Evolutionary conservation across 805 yeast genomes (phyloP).

Genomic region (Hanseniaspora nectarophila): DNA sequence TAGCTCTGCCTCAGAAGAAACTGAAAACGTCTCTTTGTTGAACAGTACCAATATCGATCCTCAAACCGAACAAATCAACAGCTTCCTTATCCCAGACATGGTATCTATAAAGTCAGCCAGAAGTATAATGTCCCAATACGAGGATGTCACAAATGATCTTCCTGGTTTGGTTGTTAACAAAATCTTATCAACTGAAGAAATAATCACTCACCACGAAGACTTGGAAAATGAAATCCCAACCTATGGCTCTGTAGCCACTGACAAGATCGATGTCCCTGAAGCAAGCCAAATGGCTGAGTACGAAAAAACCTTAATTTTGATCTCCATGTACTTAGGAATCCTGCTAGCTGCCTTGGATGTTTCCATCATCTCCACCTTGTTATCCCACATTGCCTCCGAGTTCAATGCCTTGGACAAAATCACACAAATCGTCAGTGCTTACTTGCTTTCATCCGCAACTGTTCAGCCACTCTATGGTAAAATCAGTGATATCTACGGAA

Average conservation of each 20-base stretch:
- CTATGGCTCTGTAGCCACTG: not conserved
- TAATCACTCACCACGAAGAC: constrained; percentile 2
- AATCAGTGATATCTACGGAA: constrained; percentile 59
- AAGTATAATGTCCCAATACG: constrained; percentile 14
- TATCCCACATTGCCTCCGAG: constrained; percentile 58
- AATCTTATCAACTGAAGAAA: constrained; percentile 23
- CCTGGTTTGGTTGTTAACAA: constrained; percentile 30
- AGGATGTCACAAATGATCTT: constrained; percentile 27
- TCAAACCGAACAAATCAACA: not conserved
- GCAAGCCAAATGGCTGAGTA: constrained; percentile 13
- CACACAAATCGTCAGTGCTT: constrained; percentile 66
- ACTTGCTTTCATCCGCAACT: constrained; percentile 55
- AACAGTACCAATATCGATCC: not conserved
- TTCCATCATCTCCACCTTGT: constrained; percentile 54
- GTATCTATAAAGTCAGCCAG: constrained; percentile 4
- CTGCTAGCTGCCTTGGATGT: constrained; percentile 57
- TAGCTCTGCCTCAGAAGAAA: not conserved
- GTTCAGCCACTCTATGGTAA: constrained; percentile 66
- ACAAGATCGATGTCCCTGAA: constrained; percentile 3
- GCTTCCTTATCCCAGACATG: not conserved
- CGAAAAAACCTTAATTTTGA: constrained; percentile 28
- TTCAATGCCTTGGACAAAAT: constrained; percentile 49
- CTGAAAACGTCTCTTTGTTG: not conserved
- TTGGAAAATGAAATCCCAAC: not conserved
- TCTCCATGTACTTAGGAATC: constrained; percentile 36